Evolutionary conservation across 805 yeast species (phyloP).

Genomic region (Metschnikowia santaceciliae): DNA sequence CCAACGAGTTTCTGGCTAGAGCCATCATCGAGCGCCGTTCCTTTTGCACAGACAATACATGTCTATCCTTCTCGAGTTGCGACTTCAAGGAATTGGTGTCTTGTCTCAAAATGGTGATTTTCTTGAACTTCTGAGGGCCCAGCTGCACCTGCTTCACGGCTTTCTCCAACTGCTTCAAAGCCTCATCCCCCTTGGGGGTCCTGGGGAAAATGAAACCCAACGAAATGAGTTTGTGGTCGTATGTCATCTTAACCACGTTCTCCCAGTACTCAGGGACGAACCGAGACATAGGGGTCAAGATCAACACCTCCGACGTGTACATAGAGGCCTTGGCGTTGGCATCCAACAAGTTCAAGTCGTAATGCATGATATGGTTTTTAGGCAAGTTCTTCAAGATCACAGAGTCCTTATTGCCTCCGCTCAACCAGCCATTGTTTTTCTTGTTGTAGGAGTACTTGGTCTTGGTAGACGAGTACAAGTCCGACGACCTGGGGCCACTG

Average conservation of each 20-base stretch:
- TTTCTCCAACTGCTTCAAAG: constrained; percentile 64
- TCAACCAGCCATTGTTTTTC: constrained; percentile 45
- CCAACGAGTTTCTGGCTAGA: constrained; percentile 83
- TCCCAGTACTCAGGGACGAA: constrained; percentile 88
- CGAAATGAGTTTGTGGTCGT: constrained; percentile 82
- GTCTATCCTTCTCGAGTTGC: constrained; percentile 84
- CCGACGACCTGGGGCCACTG: constrained; percentile 5
- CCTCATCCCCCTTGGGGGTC: constrained; percentile 73
- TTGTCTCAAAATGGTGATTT: constrained; percentile 86
- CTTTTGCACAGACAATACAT: constrained; percentile 81
- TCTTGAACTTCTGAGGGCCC: constrained; percentile 64
- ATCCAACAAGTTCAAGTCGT: constrained; percentile 75
- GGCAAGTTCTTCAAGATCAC: constrained; percentile 60
- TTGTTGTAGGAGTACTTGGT: constrained; percentile 46
- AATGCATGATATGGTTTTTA: constrained; percentile 73
- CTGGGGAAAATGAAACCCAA: constrained; percentile 92
- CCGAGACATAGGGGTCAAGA: constrained; percentile 85
- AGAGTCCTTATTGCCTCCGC: constrained; percentile 44
- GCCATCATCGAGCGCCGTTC: constrained; percentile 91
- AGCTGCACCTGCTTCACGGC: constrained; percentile 73
- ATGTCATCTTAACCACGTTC: constrained; percentile 66
- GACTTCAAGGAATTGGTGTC: constrained; percentile 74
- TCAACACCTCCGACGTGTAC: constrained; percentile 77
- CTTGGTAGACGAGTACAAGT: constrained; percentile 10
- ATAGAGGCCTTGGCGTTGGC: constrained; percentile 68